Conservation (phyloP, 2,329 filamentous ascomycete genomes). For the Pseudocercospora macadamiae region DNA sequence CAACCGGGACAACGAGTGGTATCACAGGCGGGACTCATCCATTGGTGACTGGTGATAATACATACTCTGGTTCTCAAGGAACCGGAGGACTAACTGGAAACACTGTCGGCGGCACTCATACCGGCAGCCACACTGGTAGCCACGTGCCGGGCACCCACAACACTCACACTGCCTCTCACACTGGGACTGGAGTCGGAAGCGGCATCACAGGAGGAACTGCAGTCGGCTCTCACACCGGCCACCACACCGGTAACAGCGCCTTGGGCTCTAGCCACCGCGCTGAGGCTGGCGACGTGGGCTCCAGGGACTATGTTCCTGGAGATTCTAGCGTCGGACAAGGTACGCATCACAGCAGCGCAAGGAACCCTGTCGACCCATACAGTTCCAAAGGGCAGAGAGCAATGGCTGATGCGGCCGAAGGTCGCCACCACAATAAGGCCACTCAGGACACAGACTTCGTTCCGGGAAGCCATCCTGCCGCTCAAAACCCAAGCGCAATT, state of each 20-base stretch:
- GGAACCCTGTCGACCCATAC: conserved; percentile 22
- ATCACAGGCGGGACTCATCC: conserved; percentile 21
- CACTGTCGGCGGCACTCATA: not conserved
- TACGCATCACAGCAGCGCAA: conserved; percentile 10
- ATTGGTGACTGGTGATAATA: conserved; percentile 7
- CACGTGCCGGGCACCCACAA: conserved; percentile 3
- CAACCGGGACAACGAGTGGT: not conserved
- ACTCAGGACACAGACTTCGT: conserved; percentile 15
- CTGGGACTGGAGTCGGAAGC: conserved; percentile 7
- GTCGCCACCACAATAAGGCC: not conserved
- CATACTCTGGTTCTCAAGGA: not conserved
- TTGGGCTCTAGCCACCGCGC: conserved; percentile 13
- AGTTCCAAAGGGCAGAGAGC: conserved; percentile 23
- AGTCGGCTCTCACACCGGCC: conserved; percentile 5
- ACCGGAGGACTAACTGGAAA: not conserved
- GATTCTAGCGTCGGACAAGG: conserved; percentile 9
- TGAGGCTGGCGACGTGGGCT: conserved; percentile 15
- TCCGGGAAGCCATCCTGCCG: conserved; percentile 20
- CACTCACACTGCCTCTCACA: conserved; percentile 3
- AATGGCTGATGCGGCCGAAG: conserved; percentile 18
- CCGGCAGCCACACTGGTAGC: conserved; percentile 6
- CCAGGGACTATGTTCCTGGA: conserved; percentile 7
- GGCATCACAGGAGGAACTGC: conserved; percentile 16
- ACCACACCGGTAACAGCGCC: conserved; percentile 7
- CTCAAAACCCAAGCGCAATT: conserved; percentile 33